phyloP scores from a whole-genome alignment of 2,329 filamentous ascomycete species.

The Venturiaceae sp. region DNA sequence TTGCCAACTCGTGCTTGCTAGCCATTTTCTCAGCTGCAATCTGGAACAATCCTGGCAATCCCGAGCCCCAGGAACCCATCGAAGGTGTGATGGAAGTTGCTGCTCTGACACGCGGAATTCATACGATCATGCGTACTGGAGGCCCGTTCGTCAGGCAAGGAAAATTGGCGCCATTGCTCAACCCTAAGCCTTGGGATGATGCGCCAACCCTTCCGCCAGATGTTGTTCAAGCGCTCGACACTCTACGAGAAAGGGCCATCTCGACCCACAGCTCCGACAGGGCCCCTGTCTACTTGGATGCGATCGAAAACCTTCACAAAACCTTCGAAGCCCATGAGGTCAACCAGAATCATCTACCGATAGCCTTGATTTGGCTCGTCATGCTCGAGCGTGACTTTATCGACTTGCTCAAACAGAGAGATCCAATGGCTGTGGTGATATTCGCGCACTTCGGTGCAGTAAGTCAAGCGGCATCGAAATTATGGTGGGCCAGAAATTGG shows the following conservation, averaged over 20 bases:
- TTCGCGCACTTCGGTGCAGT: neutral
- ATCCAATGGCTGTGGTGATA: neutral
- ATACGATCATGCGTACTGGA: neutral
- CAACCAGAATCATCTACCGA: neutral
- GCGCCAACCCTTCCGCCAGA: neutral
- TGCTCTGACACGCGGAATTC: neutral
- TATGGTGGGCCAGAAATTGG: neutral
- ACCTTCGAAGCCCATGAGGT: neutral
- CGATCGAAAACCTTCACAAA: neutral
- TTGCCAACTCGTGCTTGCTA: neutral
- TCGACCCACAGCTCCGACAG: neutral
- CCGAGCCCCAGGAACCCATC: neutral
- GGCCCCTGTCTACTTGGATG: neutral
- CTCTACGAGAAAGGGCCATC: neutral
- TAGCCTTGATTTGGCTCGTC: neutral
- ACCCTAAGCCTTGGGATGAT: neutral
- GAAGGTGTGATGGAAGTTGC: neutral
- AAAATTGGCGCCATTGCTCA: neutral
- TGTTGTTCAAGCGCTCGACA: neutral
- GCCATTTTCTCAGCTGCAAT: neutral
- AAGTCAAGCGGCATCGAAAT: neutral
- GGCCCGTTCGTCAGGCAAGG: neutral
- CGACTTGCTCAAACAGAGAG: neutral
- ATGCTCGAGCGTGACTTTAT: neutral
- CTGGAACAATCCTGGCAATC: neutral